Conservation (phyloP, 1,284 basidiomycete genomes). For the Fomitopsis pinicola region DNA sequence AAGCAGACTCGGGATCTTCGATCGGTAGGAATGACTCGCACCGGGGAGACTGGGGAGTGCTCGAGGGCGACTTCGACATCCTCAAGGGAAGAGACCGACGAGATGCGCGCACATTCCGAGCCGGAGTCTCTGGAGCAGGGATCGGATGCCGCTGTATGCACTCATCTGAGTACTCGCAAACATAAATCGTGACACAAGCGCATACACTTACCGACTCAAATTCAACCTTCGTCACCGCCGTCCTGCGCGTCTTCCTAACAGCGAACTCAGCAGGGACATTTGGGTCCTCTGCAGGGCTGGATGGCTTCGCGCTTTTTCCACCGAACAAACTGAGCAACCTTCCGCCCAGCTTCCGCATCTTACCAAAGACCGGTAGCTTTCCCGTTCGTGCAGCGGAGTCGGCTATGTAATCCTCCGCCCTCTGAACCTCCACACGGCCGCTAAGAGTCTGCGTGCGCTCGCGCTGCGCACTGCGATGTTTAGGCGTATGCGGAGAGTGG, state of each 20-base stretch:
- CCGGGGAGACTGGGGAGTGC: not conserved
- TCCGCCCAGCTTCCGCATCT: slow-evolving; percentile 24
- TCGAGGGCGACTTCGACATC: not conserved
- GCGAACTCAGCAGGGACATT: not conserved
- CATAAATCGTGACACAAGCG: not conserved
- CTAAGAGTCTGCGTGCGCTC: slow-evolving; percentile 8
- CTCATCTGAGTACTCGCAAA: not conserved
- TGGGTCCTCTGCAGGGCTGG: not conserved
- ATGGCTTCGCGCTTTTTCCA: slow-evolving; percentile 5
- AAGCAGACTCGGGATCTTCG: slow-evolving; percentile 2
- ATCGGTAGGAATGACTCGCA: slow-evolving; percentile 10
- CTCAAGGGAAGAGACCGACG: slow-evolving; percentile 13
- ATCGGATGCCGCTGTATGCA: slow-evolving; percentile 24
- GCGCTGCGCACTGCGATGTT: not conserved
- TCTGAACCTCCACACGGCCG: slow-evolving; percentile 17
- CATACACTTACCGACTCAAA: slow-evolving; percentile 24
- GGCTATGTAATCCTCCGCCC: slow-evolving; percentile 1
- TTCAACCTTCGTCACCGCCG: slow-evolving; percentile 22
- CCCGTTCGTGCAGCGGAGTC: not conserved
- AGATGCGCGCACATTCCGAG: slow-evolving; percentile 13
- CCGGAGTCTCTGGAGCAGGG: slow-evolving; percentile 13
- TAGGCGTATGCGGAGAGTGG: not conserved
- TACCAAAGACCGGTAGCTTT: slow-evolving; percentile 10
- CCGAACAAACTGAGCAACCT: slow-evolving; percentile 25
- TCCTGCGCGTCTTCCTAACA: slow-evolving; percentile 17